A percentile compares a stretch with the other conserved stretches of the same genome.
Conservation (phyloP, 1,284 basidiomycete species). For the Naganishia sp. region DNA sequence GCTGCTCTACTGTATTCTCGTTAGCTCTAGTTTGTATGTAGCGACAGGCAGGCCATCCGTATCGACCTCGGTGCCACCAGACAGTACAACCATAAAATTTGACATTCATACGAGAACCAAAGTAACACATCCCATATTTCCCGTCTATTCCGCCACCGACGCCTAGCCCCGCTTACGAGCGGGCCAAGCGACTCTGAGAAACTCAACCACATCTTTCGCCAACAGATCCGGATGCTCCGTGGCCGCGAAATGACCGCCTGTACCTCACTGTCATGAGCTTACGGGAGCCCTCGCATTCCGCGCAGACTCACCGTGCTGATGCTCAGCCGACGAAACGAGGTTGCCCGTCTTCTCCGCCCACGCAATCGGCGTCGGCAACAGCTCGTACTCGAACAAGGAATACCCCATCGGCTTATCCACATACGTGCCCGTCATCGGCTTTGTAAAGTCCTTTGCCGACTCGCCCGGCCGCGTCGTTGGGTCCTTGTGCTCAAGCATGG, state of each 20-base stretch:
- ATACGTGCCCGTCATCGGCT: slow-evolving; percentile 37
- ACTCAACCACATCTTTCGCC: slow-evolving; percentile 46
- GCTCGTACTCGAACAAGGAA: slow-evolving; percentile 52
- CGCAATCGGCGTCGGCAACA: slow-evolving; percentile 48
- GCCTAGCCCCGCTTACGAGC: background rate
- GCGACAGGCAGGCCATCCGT: background rate
- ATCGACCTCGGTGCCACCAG: background rate
- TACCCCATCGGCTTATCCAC: slow-evolving; percentile 53
- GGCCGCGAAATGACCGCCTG: slow-evolving; percentile 54
- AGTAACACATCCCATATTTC: too few species aligned
- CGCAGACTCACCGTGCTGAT: slow-evolving; percentile 45
- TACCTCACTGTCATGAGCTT: background rate
- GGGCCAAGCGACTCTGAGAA: slow-evolving; percentile 44
- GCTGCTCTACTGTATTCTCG: background rate
- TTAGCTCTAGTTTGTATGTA: too few species aligned
- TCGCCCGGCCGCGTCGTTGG: slow-evolving; percentile 23
- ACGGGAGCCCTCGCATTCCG: background rate
- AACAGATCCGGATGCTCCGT: slow-evolving; percentile 53
- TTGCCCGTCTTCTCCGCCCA: slow-evolving; percentile 51
- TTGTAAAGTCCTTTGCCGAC: slow-evolving; percentile 35
- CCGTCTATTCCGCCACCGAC: background rate
- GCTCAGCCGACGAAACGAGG: slow-evolving; percentile 47
- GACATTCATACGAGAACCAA: too few species aligned
- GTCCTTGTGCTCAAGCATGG: slow-evolving; percentile 20
- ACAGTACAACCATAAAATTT: background rate